Percentiles rank a stretch among this genome's conserved stretches.
These are phyloP conservation scores for Cinnamomum micranthum DNA, from an alignment of 164 flowering plant genomes.

Conservation along the genomic window DNA sequence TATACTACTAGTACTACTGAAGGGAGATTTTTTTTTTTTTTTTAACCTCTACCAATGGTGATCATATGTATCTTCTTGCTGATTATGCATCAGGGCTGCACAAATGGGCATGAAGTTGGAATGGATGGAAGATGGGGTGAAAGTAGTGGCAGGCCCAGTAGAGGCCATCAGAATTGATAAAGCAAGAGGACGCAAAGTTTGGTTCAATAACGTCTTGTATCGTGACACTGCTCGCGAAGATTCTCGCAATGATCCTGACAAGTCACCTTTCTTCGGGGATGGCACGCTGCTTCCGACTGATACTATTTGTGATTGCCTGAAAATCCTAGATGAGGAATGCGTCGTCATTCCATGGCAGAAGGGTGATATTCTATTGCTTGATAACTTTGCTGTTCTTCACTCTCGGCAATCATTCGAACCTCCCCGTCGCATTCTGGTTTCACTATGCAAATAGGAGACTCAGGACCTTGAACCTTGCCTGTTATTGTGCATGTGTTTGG, in stretches of 20 bases:
- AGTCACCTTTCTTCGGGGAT: conserved; percentile 79
- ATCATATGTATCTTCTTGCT: no score
- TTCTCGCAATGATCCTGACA: conserved; percentile 62
- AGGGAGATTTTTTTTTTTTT: no score
- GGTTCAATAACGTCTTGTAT: conserved; percentile 93
- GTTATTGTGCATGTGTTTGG: no score
- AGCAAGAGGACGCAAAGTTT: conserved; percentile 58
- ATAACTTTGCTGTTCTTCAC: conserved; percentile 90
- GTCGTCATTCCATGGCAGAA: conserved; percentile 84
- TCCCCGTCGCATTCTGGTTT: conserved; percentile 80
- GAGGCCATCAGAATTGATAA: conserved; percentile 68
- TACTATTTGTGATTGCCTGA: conserved; percentile 56
- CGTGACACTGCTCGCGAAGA: conserved; percentile 86
- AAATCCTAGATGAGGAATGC: conserved; percentile 69
- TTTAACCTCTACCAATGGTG: no score
- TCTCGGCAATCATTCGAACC: conserved; percentile 64
- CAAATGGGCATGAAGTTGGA: conserved; percentile 75
- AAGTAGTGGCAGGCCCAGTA: conserved; percentile 75
- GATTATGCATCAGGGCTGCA: conserved; percentile 54
- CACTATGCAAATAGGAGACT: conserved; percentile 55
- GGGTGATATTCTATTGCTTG: conserved; percentile 72
- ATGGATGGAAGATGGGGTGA: conserved; percentile 76
- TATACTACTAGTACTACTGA: no score
- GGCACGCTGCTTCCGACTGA: conserved; percentile 69
- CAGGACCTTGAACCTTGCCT: background rate